A percentile compares a stretch with the other conserved stretches of the same genome.
These are phyloP conservation scores for Ophiostoma ulmi DNA, from an alignment of 2,329 filamentous ascomycete species.

Conservation along the genomic window DNA sequence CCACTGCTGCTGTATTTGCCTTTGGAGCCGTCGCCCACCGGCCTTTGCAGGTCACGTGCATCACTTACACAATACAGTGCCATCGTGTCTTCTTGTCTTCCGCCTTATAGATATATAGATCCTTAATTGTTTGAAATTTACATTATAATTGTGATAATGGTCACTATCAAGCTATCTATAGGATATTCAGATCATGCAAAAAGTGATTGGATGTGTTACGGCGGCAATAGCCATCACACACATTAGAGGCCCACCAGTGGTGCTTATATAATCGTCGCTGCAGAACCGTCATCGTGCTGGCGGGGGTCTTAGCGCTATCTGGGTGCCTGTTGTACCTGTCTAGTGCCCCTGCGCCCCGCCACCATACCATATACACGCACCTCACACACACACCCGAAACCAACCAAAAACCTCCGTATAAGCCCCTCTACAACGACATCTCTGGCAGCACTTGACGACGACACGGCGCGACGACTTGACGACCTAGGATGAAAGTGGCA, in stretches of 20 bases:
- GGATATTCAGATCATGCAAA: neutral
- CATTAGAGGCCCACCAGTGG: neutral
- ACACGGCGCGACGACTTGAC: neutral
- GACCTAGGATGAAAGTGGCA: neutral
- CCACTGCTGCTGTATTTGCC: too few species aligned
- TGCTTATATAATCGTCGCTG: neutral
- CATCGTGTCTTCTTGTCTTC: neutral
- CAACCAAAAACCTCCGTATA: neutral
- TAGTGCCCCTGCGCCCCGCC: constrained; percentile 4
- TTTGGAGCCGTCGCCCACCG: neutral
- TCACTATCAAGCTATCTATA: too few species aligned
- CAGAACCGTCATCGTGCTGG: neutral
- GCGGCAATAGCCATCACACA: neutral
- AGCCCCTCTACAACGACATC: constrained; percentile 4
- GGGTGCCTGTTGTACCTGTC: neutral
- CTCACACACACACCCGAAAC: constrained; percentile 1
- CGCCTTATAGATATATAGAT: neutral
- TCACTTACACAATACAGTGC: neutral
- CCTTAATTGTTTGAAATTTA: too few species aligned
- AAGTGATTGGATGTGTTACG: neutral
- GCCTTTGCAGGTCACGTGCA: neutral
- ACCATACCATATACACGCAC: neutral
- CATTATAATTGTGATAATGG: too few species aligned
- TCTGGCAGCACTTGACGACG: neutral
- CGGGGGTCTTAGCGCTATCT: neutral